These are phyloP conservation scores for Cunninghamia lanceolata DNA, from an alignment of 75 land plant genomes.

Conservation along the genomic window DNA sequence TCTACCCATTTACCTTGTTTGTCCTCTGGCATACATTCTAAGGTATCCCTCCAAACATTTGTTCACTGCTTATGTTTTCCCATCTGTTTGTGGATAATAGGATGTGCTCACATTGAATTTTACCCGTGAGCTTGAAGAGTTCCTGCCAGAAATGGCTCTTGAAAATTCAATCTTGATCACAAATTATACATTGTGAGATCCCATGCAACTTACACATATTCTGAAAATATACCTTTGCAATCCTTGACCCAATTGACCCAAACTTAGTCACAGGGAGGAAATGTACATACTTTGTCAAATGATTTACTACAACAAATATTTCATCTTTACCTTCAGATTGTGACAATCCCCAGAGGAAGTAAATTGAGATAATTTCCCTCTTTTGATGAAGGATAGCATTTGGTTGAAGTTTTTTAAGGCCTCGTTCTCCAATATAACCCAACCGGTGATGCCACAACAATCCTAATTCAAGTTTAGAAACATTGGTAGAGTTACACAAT, in stretches of 20 bases:
- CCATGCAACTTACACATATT: neutral
- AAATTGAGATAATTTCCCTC: conserved; percentile 16
- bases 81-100: conserved; percentile 14
- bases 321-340: conserved; percentile 13
- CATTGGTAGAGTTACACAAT: too few relatives aligned
- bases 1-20: neutral
- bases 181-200: neutral
- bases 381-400: conserved; percentile 4
- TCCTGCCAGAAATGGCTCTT: neutral
- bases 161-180: conserved; percentile 9
- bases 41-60: conserved; percentile 6
- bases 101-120: neutral
- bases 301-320: conserved; percentile 10
- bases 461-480: too few relatives aligned
- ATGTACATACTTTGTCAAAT: conserved; percentile 7
- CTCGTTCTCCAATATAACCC: too few relatives aligned
- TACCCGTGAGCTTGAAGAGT: neutral
- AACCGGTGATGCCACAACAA: too few relatives aligned
- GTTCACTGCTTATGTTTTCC: conserved; percentile 9
- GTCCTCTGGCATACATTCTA: neutral
- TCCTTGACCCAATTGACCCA: neutral
- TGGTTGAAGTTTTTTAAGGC: too few relatives aligned
- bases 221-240: conserved; percentile 1
- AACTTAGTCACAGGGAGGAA: conserved; percentile 1
- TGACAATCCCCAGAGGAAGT: conserved; percentile 2